A percentile compares a stretch with the other conserved stretches of the same genome.
phyloP scores from a whole-genome alignment of 306 rosid genomes.

The Dryas alaskensis region DNA sequence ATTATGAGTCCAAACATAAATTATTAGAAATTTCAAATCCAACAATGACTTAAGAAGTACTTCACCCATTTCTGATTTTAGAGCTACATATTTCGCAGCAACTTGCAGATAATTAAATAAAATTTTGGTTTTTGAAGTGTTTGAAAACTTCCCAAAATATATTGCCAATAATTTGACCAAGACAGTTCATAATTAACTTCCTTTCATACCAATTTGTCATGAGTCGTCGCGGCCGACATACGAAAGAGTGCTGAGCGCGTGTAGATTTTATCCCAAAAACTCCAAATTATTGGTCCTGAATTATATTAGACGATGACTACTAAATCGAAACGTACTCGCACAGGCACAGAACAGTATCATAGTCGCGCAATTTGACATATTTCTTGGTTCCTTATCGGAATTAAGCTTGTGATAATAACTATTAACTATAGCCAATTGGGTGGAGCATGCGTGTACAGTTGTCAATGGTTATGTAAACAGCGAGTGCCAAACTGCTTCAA shows the following conservation, averaged over 20 bases:
- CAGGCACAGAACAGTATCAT: background rate
- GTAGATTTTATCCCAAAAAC: slow-evolving; percentile 13
- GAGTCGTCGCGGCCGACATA: slow-evolving; percentile 20
- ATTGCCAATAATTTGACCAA: background rate
- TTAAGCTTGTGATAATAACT: background rate
- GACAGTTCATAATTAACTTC: background rate
- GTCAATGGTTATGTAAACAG: background rate
- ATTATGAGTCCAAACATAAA: background rate
- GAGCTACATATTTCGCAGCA: background rate
- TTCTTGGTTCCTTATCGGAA: slow-evolving; percentile 11
- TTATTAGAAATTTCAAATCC: background rate
- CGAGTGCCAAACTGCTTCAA: slow-evolving; percentile 16
- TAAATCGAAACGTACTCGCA: background rate
- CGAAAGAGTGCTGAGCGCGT: slow-evolving; percentile 10
- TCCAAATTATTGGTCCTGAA: slow-evolving; percentile 26
- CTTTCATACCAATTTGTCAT: background rate
- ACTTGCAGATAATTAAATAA: background rate
- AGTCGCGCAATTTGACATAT: background rate
- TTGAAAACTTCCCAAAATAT: background rate
- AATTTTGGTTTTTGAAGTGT: background rate
- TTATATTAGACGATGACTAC: background rate
- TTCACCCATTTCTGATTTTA: background rate
- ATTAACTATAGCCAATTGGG: background rate
- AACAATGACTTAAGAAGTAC: background rate
- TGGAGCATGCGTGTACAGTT: slow-evolving; percentile 4